Evolutionary conservation across 208 protist genomes (phyloP).

Genomic region (Eutreptiella sp.): DNA sequence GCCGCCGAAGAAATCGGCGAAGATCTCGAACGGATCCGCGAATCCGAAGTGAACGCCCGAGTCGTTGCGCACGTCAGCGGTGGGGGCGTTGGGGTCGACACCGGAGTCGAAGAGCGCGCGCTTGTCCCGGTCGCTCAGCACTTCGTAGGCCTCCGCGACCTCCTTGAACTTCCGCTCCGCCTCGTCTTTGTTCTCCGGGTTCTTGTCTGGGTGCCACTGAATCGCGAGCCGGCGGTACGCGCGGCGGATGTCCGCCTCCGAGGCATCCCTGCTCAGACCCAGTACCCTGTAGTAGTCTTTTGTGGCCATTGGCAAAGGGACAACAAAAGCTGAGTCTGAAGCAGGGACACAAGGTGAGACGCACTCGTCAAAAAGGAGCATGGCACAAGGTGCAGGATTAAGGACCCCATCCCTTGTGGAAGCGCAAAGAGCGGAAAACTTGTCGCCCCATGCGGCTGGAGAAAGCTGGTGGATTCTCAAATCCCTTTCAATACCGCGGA

Average conservation of each 20-base stretch:
- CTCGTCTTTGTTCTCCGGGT: constrained; percentile 25
- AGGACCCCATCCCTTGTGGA: no score
- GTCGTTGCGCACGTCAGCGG: no score
- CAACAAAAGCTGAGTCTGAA: no score
- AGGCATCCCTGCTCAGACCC: constrained; percentile 41
- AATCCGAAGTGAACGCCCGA: constrained; percentile 4
- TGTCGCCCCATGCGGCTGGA: no score
- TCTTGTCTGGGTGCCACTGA: constrained; percentile 64
- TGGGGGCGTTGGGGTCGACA: no score
- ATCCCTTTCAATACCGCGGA: no score
- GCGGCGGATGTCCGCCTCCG: constrained; percentile 49
- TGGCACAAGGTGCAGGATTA: no score
- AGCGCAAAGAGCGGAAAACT: no score
- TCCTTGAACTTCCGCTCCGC: constrained; percentile 39
- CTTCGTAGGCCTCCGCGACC: constrained; percentile 72
- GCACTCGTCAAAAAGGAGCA: no score
- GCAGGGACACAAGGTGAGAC: no score
- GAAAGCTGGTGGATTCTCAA: no score
- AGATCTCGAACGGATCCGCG: constrained; percentile 26
- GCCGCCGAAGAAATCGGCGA: constrained; percentile 24
- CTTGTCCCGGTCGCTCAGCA: constrained; percentile 70
- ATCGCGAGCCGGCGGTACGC: constrained; percentile 62
- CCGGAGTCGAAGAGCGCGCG: constrained; percentile 64
- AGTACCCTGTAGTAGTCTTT: constrained; percentile 46
- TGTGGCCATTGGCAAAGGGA: no score